phyloP scores from a whole-genome alignment of 441 rosid species.

The Adansonia gregorii region DNA sequence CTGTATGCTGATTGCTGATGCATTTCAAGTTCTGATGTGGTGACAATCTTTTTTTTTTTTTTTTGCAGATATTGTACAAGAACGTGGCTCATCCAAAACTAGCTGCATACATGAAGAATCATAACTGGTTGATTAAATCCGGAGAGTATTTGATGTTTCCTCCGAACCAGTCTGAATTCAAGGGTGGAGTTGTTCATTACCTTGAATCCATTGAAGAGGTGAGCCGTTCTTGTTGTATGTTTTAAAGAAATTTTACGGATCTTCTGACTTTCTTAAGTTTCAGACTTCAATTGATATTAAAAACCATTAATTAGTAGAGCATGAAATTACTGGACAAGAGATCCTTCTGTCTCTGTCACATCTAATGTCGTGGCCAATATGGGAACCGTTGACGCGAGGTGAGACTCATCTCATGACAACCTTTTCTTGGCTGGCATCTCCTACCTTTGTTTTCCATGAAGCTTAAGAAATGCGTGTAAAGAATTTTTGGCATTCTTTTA shows the following conservation, averaged over 20 bases:
- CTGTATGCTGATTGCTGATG: constrained; percentile 18
- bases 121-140: constrained; percentile 68
- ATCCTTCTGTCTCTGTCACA: not conserved
- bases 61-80: constrained; percentile 71
- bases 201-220: constrained; percentile 97
- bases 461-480: not conserved
- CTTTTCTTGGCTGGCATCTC: constrained; percentile 21
- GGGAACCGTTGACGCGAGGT: constrained; percentile 3
- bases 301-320: not conserved
- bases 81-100: constrained; percentile 96
- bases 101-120: constrained; percentile 73
- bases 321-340: not conserved
- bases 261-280: not conserved
- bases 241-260: constrained; percentile 14
- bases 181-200: constrained; percentile 83
- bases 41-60: constrained; percentile 25
- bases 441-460: not conserved
- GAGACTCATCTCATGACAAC: constrained; percentile 16
- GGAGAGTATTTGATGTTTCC: constrained; percentile 81
- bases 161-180: constrained; percentile 71
- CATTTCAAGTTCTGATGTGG: constrained; percentile 24
- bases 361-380: not conserved
- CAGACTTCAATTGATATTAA: not conserved
- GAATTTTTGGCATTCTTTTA: not conserved
- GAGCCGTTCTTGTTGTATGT: constrained; percentile 26